These are phyloP conservation scores for Orbilia quercus DNA, from an alignment of 2,329 filamentous ascomycete species.

Conservation along the genomic window DNA sequence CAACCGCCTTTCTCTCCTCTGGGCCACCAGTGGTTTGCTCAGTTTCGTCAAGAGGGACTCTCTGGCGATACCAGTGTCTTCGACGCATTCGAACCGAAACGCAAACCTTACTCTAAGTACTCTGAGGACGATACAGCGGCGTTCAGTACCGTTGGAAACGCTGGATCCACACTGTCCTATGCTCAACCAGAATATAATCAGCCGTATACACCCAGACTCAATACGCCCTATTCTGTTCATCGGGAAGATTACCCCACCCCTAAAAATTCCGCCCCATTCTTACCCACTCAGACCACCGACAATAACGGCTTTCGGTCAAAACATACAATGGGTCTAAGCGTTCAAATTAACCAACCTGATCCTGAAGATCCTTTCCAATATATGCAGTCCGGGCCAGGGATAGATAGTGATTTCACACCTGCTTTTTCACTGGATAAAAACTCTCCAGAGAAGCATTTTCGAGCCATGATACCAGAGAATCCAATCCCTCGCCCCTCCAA, in stretches of 20 bases:
- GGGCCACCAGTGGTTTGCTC: neutral
- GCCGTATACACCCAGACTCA: no score
- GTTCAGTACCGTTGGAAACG: conserved; percentile 9
- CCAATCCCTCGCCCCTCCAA: no score
- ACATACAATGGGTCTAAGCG: no score
- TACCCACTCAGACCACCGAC: no score
- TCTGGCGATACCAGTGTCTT: neutral
- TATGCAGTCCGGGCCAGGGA: neutral
- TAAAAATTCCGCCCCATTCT: no score
- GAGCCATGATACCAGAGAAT: neutral
- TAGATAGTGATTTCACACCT: neutral
- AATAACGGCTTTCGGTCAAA: no score
- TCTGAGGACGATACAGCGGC: conserved; percentile 10
- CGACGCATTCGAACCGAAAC: neutral
- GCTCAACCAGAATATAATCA: neutral
- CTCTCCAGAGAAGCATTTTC: neutral
- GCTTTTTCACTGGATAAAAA: neutral
- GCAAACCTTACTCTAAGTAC: neutral
- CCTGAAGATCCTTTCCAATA: neutral
- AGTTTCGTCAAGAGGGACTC: neutral
- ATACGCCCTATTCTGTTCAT: no score
- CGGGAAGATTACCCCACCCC: no score
- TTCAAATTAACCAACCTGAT: no score
- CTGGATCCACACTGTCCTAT: conserved; percentile 5
- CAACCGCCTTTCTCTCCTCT: neutral